These are phyloP conservation scores for Trichosporon sp. DNA, from an alignment of 1,284 basidiomycete genomes.

Conservation along the genomic window DNA sequence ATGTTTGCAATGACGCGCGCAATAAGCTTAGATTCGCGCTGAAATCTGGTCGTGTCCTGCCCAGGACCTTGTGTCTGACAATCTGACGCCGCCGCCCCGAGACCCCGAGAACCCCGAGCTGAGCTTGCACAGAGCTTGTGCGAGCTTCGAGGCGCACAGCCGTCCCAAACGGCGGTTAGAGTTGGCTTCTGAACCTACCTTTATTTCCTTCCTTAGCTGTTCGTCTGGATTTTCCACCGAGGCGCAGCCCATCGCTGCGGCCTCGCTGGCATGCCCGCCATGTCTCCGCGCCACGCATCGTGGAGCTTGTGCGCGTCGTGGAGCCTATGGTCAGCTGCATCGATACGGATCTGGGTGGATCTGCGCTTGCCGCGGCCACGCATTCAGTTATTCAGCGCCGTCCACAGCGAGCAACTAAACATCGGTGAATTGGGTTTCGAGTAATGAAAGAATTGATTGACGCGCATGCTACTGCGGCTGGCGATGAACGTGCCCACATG, in stretches of 20 bases:
- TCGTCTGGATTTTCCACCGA: neutral
- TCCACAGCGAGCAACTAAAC: neutral
- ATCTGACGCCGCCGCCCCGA: too few relatives aligned
- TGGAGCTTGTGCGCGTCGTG: neutral
- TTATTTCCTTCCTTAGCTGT: neutral
- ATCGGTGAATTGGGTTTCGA: neutral
- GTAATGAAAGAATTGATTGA: neutral
- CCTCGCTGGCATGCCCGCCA: neutral
- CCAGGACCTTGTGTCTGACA: too few relatives aligned
- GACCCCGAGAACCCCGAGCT: too few relatives aligned
- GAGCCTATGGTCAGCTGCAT: neutral
- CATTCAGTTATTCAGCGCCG: too few relatives aligned
- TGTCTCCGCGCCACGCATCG: neutral
- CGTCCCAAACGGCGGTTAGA: neutral
- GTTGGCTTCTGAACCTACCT: neutral
- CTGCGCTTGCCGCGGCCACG: too few relatives aligned
- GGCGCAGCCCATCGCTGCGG: neutral
- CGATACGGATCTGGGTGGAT: neutral
- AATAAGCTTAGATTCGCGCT: neutral
- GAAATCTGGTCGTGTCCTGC: neutral
- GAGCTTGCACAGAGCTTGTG: too few relatives aligned
- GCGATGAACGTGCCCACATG: neutral
- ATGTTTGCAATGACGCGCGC: neutral
- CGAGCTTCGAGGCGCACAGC: neutral
- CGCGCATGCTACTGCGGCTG: neutral